These are phyloP conservation scores for Thermochaetoides thermophila DNA, from an alignment of 495 filamentous ascomycete species.

Conservation along the genomic window DNA sequence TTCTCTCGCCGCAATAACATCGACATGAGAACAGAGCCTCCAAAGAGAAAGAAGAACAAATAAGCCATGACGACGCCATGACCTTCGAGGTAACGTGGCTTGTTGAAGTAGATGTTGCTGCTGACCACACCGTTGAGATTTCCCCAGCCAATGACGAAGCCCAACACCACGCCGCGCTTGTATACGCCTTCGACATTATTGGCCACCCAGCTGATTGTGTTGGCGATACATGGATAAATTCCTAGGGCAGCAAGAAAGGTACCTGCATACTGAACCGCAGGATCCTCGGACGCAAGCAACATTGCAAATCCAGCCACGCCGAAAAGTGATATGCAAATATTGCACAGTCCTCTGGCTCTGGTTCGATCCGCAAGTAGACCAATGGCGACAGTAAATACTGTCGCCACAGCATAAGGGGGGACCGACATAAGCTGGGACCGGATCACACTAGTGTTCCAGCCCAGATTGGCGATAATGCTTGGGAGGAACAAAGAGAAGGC, in stretches of 20 bases:
- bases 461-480: constrained; percentile 62
- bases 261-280: constrained; percentile 64
- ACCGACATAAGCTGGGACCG: constrained; percentile 71
- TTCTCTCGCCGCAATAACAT: constrained; percentile 53
- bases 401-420: constrained; percentile 76
- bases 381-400: constrained; percentile 56
- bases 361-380: constrained; percentile 74
- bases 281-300: constrained; percentile 45
- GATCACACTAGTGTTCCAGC: constrained; percentile 45
- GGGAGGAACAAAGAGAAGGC: constrained; percentile 86
- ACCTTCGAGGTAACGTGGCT: constrained; percentile 31
- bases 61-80: constrained; percentile 34
- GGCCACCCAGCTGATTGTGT: constrained; percentile 75
- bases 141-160: constrained; percentile 84
- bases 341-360: constrained; percentile 62
- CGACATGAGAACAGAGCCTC: constrained; percentile 47
- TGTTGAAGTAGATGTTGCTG: constrained; percentile 49
- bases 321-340: constrained; percentile 54
- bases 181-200: constrained; percentile 91
- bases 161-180: constrained; percentile 76
- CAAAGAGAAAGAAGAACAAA: constrained; percentile 33
- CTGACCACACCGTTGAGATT: constrained; percentile 81
- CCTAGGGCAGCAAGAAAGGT: constrained; percentile 77
- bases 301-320: constrained; percentile 70
- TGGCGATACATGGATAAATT: constrained; percentile 86